phyloP scores from a whole-genome alignment of 2,329 filamentous ascomycete genomes.

The Sporothrix variecibatus region DNA sequence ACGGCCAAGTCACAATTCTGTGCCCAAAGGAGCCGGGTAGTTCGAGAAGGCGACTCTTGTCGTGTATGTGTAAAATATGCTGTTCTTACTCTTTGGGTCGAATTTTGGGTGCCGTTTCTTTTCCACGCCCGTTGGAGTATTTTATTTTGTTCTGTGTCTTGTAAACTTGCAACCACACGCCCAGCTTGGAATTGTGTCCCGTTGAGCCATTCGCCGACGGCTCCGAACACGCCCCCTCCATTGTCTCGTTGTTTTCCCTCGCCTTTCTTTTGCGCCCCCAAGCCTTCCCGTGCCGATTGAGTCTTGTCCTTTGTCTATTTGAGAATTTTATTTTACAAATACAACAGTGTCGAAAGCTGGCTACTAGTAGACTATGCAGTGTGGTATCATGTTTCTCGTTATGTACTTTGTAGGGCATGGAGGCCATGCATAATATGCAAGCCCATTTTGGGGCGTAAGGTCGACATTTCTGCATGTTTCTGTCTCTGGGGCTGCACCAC shows the following conservation, averaged over 20 bases:
- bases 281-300: background rate
- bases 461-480: background rate
- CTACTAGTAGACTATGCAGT: background rate
- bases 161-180: background rate
- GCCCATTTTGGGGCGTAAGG: conserved; percentile 2
- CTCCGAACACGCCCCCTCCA: conserved; percentile 10
- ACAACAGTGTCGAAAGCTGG: background rate
- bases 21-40: background rate
- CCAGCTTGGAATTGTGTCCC: background rate
- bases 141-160: background rate
- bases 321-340: background rate
- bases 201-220: background rate
- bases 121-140: background rate
- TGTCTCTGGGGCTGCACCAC: background rate
- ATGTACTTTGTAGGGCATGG: background rate
- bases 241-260: background rate
- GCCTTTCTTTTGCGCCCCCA: background rate
- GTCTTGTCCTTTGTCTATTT: background rate
- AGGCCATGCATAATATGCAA: background rate
- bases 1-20: background rate
- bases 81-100: background rate
- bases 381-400: background rate
- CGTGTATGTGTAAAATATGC: background rate
- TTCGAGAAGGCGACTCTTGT: background rate
- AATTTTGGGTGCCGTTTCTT: background rate